Conservation (phyloP, 1,284 basidiomycete species). For the Xerocomus minutiporus region DNA sequence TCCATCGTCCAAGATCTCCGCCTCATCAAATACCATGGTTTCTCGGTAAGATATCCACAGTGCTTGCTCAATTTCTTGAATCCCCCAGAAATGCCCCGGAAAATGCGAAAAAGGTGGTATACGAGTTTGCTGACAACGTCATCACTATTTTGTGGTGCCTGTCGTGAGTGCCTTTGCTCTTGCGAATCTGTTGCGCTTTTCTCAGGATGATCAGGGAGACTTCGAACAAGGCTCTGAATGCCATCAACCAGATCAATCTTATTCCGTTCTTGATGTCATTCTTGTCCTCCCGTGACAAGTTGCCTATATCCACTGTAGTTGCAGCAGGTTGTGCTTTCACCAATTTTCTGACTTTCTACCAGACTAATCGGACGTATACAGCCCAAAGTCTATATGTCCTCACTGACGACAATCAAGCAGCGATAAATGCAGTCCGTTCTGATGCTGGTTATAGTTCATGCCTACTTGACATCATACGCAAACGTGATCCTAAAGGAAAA, state of each 20-base stretch:
- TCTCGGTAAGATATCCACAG: constrained; percentile 60
- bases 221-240: constrained; percentile 83
- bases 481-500: constrained; percentile 39
- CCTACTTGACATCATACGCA: constrained; percentile 64
- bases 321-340: constrained; percentile 60
- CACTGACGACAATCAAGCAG: constrained; percentile 79
- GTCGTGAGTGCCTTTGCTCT: constrained; percentile 55
- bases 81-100: constrained; percentile 57
- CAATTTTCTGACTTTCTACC: neutral
- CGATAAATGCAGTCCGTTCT: constrained; percentile 57
- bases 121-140: constrained; percentile 85
- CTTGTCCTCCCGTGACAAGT: constrained; percentile 59
- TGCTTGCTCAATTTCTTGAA: constrained; percentile 65
- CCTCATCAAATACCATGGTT: neutral
- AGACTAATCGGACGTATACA: constrained; percentile 30
- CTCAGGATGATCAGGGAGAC: constrained; percentile 65
- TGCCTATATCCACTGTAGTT: constrained; percentile 67
- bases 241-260: constrained; percentile 75
- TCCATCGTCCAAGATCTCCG: constrained; percentile 3
- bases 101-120: constrained; percentile 71
- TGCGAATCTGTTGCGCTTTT: neutral
- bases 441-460: constrained; percentile 64
- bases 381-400: constrained; percentile 89
- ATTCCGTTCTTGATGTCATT: constrained; percentile 83
- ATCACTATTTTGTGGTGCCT: constrained; percentile 91